phyloP scores from a whole-genome alignment of 345 rosid species.

The Acer yangbiense region DNA sequence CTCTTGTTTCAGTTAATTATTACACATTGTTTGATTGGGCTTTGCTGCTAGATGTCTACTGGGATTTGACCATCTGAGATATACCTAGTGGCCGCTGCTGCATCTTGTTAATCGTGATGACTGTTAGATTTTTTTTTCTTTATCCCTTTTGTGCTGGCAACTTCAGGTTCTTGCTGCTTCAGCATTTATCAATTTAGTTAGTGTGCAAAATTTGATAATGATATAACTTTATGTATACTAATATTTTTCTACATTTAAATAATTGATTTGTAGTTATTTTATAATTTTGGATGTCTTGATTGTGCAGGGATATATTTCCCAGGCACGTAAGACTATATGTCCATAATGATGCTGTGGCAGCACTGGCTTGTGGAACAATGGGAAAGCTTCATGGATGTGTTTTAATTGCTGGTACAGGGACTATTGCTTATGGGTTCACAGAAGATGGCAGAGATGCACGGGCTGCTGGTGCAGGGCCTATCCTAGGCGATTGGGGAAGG shows the following conservation, averaged over 20 bases:
- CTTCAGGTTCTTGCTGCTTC: constrained; percentile 8
- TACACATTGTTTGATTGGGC: too few relatives aligned
- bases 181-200: background rate
- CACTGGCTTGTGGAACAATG: constrained; percentile 91
- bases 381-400: constrained; percentile 98
- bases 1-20: background rate
- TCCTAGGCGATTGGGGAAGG: constrained; percentile 98
- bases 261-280: background rate
- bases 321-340: constrained; percentile 73
- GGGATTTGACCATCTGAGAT: background rate
- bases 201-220: background rate
- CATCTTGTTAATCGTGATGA: background rate
- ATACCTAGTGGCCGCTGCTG: background rate
- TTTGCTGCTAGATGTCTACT: background rate
- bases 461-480: constrained; percentile 94
- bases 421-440: constrained; percentile 85
- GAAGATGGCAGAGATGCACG: constrained; percentile 93
- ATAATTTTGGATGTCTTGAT: background rate
- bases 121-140: background rate
- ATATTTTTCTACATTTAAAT: background rate
- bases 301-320: constrained; percentile 75
- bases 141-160: background rate
- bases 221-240: background rate
- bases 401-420: constrained; percentile 91
- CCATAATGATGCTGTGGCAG: constrained; percentile 91